Base-by-base conservation (phyloP, 2,329 filamentous ascomycete species). In the Neonectria punicea region DNA sequence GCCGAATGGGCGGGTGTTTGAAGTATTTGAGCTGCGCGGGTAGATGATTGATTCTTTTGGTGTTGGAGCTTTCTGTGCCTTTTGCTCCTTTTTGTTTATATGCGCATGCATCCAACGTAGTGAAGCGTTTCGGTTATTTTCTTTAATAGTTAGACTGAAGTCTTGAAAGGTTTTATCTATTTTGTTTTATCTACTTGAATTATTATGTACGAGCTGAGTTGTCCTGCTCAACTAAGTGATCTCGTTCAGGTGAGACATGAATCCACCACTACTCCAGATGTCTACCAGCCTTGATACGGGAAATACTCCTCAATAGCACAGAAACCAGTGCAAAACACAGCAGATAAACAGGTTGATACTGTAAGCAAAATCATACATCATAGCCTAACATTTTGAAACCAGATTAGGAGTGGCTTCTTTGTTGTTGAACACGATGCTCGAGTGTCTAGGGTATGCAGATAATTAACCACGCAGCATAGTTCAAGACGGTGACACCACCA, bases 1-100 rank as follows among this genome's bases (percentile, higher is more conserved):
- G 61, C 43, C 50, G 36, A 53, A 65, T 58, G 53, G 57, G 54
- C 39, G 53, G 36, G 58, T 61, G 49, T 55, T 65, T 28, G 53
- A 61, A 57, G 22, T 30, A 53, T 44, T n/a, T 43, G 36, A 25
- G 57, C 44, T 44, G 56, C 20, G n/a, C 25, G 14, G 18, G 16
- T 41, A 25, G 44, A 14, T 41, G 44, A 36, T 22, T 6, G 5
- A 25, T 25, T 25, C 11, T n/a, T 14, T 46, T 44, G 25, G 25
- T 59, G 36, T 28, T 5, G 16, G 34, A n/a, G 13, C 9, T 20
- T 20, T 51, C 28, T 20, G 28, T 1, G 28, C 6, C 30, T 18
- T 11, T 7, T 34, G 5, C 28, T 34, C 28, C n/a, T 20, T 25
- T 25, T 25, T 25, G 22, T 25, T 25, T 5, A 25, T 25, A 25